Percentiles rank a stretch among this genome's conserved stretches.
Conservation (phyloP, 2,329 filamentous ascomycete species). For the Dichotomopilus funicola region DNA sequence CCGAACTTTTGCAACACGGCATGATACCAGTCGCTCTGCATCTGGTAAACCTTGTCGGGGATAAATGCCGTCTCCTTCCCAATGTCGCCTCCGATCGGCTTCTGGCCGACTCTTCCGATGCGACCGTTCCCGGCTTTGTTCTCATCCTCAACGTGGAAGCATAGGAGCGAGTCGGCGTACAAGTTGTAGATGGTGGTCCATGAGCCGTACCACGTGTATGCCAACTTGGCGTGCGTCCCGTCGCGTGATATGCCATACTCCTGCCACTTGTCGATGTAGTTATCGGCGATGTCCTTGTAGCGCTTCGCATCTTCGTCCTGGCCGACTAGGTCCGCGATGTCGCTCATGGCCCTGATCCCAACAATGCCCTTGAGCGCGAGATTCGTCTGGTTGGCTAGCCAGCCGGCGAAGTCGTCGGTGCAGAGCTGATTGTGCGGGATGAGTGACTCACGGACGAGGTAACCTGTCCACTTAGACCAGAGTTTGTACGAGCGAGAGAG, state of each 20-base stretch:
- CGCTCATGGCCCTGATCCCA: slow-evolving; percentile 70
- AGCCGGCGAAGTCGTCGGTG: slow-evolving; percentile 69
- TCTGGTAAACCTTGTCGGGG: slow-evolving; percentile 66
- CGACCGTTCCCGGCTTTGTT: background rate
- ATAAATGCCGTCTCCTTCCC: slow-evolving; percentile 48
- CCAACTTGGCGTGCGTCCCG: slow-evolving; percentile 65
- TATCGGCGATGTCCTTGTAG: slow-evolving; percentile 53
- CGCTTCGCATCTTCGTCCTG: slow-evolving; percentile 36
- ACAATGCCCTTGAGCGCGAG: slow-evolving; percentile 73
- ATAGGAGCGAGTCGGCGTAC: slow-evolving; percentile 68
- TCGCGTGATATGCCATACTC: slow-evolving; percentile 64
- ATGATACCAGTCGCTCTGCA: slow-evolving; percentile 75
- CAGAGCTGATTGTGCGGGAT: slow-evolving; percentile 63
- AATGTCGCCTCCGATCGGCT: slow-evolving; percentile 21
- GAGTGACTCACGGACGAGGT: slow-evolving; percentile 62
- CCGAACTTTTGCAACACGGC: slow-evolving; percentile 75
- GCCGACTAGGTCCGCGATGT: slow-evolving; percentile 55
- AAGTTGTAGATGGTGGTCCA: slow-evolving; percentile 79
- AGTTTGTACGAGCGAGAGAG: slow-evolving; percentile 49
- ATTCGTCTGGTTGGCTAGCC: slow-evolving; percentile 65
- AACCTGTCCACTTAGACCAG: slow-evolving; percentile 64
- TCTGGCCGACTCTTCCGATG: slow-evolving; percentile 13
- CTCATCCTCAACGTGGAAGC: slow-evolving; percentile 55
- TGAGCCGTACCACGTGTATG: slow-evolving; percentile 74
- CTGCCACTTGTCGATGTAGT: slow-evolving; percentile 67